Percentiles rank a stretch among this genome's conserved stretches.
These are phyloP conservation scores for Rosa rugosa DNA, from an alignment of 306 rosid genomes.

Conservation along the genomic window DNA sequence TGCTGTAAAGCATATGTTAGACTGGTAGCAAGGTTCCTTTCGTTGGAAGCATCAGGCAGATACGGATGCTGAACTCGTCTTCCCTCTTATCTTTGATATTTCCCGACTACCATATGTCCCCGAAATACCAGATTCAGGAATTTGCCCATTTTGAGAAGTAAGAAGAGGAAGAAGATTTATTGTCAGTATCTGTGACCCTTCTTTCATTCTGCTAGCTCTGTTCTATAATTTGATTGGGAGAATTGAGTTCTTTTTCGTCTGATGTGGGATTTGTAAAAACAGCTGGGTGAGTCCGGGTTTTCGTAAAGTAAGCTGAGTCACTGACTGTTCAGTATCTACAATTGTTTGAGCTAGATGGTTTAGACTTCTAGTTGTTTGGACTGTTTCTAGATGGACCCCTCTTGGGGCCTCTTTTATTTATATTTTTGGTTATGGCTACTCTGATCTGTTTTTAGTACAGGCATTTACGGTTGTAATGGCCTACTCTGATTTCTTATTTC, in stretches of 20 bases:
- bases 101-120: no score
- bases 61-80: neutral
- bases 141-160: neutral
- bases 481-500: neutral
- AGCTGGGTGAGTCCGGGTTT: neutral
- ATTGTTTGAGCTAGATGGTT: neutral
- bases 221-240: neutral
- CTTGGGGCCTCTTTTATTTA: neutral
- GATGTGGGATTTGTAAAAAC: no score
- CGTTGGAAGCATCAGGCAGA: neutral
- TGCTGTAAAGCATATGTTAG: neutral
- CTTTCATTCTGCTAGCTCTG: neutral
- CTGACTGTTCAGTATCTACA: neutral
- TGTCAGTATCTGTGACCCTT: neutral
- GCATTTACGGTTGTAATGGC: neutral
- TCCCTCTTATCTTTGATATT: no score
- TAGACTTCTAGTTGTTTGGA: neutral
- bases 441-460: neutral
- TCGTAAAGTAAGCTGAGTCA: neutral
- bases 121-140: neutral
- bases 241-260: neutral
- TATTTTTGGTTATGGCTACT: neutral
- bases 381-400: neutral
- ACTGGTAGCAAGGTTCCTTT: neutral
- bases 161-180: neutral